A percentile compares a stretch with the other conserved stretches of the same genome.
These are phyloP conservation scores for Trichophyton equinum DNA, from an alignment of 2,329 filamentous ascomycete genomes.

Conservation along the genomic window DNA sequence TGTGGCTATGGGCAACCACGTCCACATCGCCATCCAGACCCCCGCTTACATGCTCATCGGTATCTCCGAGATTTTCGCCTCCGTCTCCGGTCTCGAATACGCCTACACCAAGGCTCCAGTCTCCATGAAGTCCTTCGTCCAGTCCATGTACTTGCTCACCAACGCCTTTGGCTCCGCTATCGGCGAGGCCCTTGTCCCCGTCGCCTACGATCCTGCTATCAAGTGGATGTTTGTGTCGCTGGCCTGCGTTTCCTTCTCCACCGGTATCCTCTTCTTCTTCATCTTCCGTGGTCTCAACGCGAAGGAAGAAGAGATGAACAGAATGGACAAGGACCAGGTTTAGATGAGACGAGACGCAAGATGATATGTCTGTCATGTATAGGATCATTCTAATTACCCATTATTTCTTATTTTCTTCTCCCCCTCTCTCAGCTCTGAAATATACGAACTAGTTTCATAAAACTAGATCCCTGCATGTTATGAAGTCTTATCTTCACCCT, in stretches of 20 bases:
- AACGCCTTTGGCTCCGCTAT: slow-evolving; percentile 48
- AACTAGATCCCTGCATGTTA: not conserved
- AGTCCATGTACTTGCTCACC: slow-evolving; percentile 46
- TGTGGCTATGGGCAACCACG: slow-evolving; percentile 25
- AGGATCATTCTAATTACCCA: not conserved
- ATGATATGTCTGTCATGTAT: not conserved
- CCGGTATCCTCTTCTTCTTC: slow-evolving; percentile 43
- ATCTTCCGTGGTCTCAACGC: slow-evolving; percentile 38
- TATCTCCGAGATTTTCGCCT: slow-evolving; percentile 47
- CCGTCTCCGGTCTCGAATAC: slow-evolving; percentile 58
- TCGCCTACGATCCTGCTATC: slow-evolving; percentile 51
- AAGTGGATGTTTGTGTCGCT: slow-evolving; percentile 54
- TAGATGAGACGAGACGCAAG: not conserved
- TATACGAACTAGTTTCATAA: too few species aligned
- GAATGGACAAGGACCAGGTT: slow-evolving; percentile 30
- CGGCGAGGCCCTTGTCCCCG: slow-evolving; percentile 48
- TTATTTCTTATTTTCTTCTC: not conserved
- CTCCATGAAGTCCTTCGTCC: slow-evolving; percentile 53
- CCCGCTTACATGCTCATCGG: slow-evolving; percentile 36
- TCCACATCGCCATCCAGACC: slow-evolving; percentile 35
- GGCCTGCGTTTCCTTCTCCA: slow-evolving; percentile 36
- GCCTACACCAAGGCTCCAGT: slow-evolving; percentile 61
- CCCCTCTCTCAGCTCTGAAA: not conserved
- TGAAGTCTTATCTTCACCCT: not conserved
- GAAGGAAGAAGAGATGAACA: slow-evolving; percentile 40